Evolutionary conservation across 2,329 filamentous ascomycete genomes (phyloP).

Genomic region (Sporothrix protearum): DNA sequence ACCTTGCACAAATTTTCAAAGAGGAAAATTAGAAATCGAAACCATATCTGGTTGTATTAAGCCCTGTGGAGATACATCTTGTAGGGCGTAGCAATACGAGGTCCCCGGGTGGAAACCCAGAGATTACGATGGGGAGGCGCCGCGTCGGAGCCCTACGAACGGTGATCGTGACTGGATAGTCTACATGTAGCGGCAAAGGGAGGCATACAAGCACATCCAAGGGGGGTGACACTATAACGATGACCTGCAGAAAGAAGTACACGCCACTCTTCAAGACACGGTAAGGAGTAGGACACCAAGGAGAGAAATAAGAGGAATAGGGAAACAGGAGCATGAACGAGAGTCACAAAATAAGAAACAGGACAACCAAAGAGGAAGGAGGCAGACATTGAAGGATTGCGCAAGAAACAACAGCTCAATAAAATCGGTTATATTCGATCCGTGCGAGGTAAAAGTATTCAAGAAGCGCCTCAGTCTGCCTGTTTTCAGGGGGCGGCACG

Average conservation of each 20-base stretch:
- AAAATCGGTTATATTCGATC: too few species aligned
- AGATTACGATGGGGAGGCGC: neutral
- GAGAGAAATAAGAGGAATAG: neutral
- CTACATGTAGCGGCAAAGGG: neutral
- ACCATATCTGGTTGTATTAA: neutral
- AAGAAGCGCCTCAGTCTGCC: neutral
- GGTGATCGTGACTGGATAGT: neutral
- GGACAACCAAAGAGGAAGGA: neutral
- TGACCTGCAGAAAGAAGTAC: neutral
- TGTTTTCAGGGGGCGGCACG: slow-evolving; percentile 9
- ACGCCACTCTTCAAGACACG: neutral
- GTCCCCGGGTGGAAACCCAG: neutral
- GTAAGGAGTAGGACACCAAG: neutral
- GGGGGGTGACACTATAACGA: neutral
- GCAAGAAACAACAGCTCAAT: neutral
- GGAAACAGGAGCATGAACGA: neutral
- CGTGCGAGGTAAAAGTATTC: too few species aligned
- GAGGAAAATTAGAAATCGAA: neutral
- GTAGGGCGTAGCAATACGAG: neutral
- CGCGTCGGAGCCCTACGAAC: neutral
- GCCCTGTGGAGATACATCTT: neutral
- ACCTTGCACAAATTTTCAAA: neutral
- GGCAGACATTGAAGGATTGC: neutral
- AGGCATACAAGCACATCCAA: neutral
- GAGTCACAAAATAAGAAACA: neutral